Evolutionary conservation across 805 yeast species (phyloP).

Genomic region (Yamadazyma philogaea): DNA sequence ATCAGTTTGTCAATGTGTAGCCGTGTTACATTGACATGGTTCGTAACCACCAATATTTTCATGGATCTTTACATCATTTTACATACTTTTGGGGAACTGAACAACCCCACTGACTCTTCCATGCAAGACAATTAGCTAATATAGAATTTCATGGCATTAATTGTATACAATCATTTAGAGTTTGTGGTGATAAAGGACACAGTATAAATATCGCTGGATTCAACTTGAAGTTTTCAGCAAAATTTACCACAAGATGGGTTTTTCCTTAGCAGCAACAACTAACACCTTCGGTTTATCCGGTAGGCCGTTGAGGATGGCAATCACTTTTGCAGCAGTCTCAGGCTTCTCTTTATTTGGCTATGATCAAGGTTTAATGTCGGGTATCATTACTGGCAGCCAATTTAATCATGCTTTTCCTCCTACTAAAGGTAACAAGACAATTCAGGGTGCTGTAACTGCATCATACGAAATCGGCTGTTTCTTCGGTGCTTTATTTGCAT

Average conservation of each 20-base stretch:
- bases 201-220: constrained; percentile 1
- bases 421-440: constrained; percentile 25
- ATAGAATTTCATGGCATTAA: constrained; percentile 2
- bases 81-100: not conserved
- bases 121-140: not conserved
- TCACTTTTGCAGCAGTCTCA: constrained; percentile 23
- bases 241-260: constrained; percentile 4
- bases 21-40: constrained; percentile 4
- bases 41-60: not conserved
- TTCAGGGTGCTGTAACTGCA: constrained; percentile 68
- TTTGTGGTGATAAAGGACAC: not conserved
- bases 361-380: constrained; percentile 44
- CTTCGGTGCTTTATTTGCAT: constrained; percentile 41
- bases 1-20: not conserved
- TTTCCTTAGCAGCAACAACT: constrained; percentile 30
- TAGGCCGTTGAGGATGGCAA: constrained; percentile 31
- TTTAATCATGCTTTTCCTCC: constrained; percentile 38
- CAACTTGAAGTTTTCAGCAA: not conserved
- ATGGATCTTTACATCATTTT: constrained; percentile 1
- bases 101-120: not conserved
- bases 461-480: constrained; percentile 65
- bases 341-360: constrained; percentile 31
- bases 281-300: constrained; percentile 58
- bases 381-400: constrained; percentile 36
- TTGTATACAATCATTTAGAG: not conserved